Percentiles rank a stretch among this genome's conserved stretches.
Conservation (phyloP, 2,329 filamentous ascomycete genomes). For the Dactylellina cionopaga region DNA sequence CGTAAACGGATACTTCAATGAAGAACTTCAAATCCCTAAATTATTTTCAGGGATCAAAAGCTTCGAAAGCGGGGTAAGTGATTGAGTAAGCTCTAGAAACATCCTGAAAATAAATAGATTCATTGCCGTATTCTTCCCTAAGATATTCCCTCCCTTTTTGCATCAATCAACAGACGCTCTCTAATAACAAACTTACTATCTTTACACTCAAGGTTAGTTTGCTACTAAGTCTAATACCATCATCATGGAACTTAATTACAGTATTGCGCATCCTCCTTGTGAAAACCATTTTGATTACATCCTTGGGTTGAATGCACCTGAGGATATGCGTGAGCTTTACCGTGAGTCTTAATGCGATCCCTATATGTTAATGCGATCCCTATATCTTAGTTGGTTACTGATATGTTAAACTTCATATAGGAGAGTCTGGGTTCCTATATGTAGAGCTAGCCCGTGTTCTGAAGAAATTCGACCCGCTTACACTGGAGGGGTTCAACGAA, state of each 20-base stretch:
- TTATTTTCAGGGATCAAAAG: not conserved
- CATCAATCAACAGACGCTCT: not conserved
- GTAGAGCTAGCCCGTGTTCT: not conserved
- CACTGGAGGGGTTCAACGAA: not conserved
- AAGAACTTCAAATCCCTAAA: conserved; percentile 4
- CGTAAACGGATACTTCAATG: not conserved
- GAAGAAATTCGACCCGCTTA: not conserved
- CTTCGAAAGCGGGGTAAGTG: conserved; percentile 2
- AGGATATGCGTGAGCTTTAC: not conserved
- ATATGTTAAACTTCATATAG: conserved; percentile 1
- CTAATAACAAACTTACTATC: conserved; percentile 1
- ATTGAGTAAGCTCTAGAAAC: conserved; percentile 1
- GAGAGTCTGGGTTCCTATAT: not conserved
- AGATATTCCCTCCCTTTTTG: not conserved
- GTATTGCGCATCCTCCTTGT: not conserved
- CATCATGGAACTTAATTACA: conserved; percentile 2
- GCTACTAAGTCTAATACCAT: not conserved
- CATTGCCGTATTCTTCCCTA: not conserved
- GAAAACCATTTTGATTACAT: conserved; percentile 7
- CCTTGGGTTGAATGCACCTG: not conserved
- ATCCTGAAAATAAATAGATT: not conserved
- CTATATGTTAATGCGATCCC: no score
- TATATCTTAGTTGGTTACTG: not conserved
- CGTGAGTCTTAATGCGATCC: no score
- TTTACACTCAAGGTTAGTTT: not conserved